Evolutionary conservation across 73 alveolate species (phyloP), one percentile per base, ranked within the genome.

Genomic region (Uronychia binucleata): DNA sequence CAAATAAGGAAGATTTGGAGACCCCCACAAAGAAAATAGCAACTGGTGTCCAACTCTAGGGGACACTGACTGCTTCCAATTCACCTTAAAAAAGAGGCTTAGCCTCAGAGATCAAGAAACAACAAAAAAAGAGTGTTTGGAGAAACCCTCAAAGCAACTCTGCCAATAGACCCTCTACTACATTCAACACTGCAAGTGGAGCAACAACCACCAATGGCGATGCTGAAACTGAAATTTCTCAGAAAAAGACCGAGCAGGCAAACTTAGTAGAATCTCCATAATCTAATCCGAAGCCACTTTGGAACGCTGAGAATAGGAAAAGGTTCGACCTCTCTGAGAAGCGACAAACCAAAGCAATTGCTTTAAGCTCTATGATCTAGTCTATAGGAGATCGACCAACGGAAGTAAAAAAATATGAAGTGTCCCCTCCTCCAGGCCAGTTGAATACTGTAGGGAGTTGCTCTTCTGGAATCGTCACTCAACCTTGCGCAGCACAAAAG

Each of bases 121-220:
- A 46, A 46, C 5, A 5, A 46, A 46, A 46, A 19, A 46, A 46
- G 19, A 46, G 19, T 19, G 19, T 19, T 46, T 46, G 67, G 67
- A 46, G 67, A 46, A 46, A 46, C 67, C 67, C 67, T 46, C 67
- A 46, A 46, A 46, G 67, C 67, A 46, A 46, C 67, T 46, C 67
- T 11, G 19, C 67, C 5, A 11, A 46, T 46, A 5, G 67, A 46
- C 67, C 67, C 19, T 46, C 67, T 11, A 46, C 67, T 46, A 46
- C 67, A 11, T 19, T 46, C 19, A 46, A 46, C 19, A 19, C 67
- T 11, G 5, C 67, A 46, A 19, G 67, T n/a, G 67, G 67, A 11
- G 67, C 67, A 46, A 46, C n/a, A 46, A 46, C 67, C 67, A 46
- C n/a, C 19, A 46, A 19, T 5, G 19, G 67, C 19, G n/a, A 46